Conservation (phyloP, 2,329 filamentous ascomycete genomes). For the Metarhizium robertsii region DNA sequence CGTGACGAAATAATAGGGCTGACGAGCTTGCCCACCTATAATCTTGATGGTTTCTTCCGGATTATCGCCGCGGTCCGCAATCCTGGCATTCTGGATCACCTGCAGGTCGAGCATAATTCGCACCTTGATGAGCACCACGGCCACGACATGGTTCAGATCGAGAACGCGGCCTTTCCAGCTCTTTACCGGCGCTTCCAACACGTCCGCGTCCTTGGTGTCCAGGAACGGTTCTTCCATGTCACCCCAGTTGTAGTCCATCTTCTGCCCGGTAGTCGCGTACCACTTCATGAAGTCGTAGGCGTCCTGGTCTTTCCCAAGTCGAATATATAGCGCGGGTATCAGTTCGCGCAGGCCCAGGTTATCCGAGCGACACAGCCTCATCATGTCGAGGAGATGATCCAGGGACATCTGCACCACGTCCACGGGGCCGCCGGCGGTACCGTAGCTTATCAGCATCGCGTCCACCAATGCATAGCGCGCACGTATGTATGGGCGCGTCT, state of each 20-base stretch:
- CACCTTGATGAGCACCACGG: constrained; percentile 15
- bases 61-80: constrained; percentile 5
- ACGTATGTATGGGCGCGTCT: constrained; percentile 35
- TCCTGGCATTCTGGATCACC: constrained; percentile 8
- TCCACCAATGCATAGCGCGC: constrained; percentile 19
- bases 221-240: constrained; percentile 16
- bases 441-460: constrained; percentile 16
- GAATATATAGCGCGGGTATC: constrained; percentile 31
- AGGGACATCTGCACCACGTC: constrained; percentile 22
- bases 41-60: constrained; percentile 14
- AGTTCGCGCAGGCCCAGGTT: constrained; percentile 31
- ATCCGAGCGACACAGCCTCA: constrained; percentile 33
- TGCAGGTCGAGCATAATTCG: constrained; percentile 14
- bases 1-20: constrained; percentile 4
- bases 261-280: constrained; percentile 13
- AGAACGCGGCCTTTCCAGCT: background rate
- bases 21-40: constrained; percentile 10
- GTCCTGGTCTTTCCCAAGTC: constrained; percentile 38
- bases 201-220: constrained; percentile 27
- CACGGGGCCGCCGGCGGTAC: constrained; percentile 18
- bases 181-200: constrained; percentile 23
- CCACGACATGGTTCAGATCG: background rate
- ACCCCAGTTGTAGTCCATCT: constrained; percentile 10
- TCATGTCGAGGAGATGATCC: constrained; percentile 30
- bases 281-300: constrained; percentile 34